Evolutionary conservation across 2,329 filamentous ascomycete genomes (phyloP).

Genomic region (Stromatinia cepivora): DNA sequence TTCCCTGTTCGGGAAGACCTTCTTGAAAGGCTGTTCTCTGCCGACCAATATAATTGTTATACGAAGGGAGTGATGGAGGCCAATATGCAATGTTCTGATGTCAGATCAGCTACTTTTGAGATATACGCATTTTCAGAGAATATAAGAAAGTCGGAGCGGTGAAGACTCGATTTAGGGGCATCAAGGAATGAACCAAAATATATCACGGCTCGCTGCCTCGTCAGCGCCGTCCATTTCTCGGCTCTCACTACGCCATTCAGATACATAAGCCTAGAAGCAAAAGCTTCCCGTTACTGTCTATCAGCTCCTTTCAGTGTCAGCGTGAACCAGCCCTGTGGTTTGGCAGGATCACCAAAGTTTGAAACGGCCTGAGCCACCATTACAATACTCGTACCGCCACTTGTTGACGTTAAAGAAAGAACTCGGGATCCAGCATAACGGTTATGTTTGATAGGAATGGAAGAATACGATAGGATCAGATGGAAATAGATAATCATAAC

Average conservation of each 20-base stretch:
- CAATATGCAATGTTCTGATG: neutral
- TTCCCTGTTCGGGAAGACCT: neutral
- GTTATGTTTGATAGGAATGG: neutral
- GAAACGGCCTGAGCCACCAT: conserved; percentile 20
- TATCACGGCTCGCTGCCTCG: neutral
- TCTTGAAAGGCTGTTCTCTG: neutral
- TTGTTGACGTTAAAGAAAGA: conserved; percentile 16
- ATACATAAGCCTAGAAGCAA: neutral
- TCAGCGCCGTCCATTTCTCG: neutral
- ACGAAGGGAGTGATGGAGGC: neutral
- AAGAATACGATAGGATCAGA: neutral
- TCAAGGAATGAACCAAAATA: neutral
- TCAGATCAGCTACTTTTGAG: neutral
- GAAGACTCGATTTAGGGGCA: neutral
- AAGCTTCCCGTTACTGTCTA: neutral
- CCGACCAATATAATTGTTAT: neutral
- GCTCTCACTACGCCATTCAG: neutral
- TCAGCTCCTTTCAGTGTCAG: neutral
- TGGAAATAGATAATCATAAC: conserved; percentile 5
- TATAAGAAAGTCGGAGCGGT: neutral
- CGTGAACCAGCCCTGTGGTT: neutral
- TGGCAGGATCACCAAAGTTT: conserved; percentile 8
- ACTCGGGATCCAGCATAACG: neutral
- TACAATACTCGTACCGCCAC: conserved; percentile 13
- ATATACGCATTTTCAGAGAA: neutral